Conservation (phyloP, 306 rosid genomes). For the Cicer arietinum region DNA sequence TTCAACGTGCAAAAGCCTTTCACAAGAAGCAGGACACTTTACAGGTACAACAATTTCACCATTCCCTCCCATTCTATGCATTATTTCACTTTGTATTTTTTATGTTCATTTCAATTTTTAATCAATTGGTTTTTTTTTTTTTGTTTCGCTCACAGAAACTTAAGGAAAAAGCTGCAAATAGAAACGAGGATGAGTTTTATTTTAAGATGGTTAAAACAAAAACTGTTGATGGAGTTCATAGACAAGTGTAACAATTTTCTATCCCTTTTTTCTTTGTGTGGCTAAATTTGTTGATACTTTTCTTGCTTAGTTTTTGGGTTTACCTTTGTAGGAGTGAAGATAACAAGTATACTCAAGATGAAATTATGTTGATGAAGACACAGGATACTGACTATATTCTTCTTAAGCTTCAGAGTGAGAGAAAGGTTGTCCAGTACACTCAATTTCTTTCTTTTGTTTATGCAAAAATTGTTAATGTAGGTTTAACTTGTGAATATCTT, state of each 20-base stretch:
- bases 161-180: slow-evolving; percentile 71
- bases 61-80: background rate
- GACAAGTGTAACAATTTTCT: slow-evolving; percentile 49
- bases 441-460: slow-evolving; percentile 19
- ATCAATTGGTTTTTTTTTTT: background rate
- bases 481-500: background rate
- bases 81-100: background rate
- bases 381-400: slow-evolving; percentile 84
- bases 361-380: slow-evolving; percentile 80
- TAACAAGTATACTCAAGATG: slow-evolving; percentile 72
- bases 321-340: slow-evolving; percentile 60
- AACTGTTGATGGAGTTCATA: slow-evolving; percentile 74
- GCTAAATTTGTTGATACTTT: background rate
- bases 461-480: background rate
- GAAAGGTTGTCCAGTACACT: slow-evolving; percentile 52
- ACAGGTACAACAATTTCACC: slow-evolving; percentile 47
- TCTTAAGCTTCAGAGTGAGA: slow-evolving; percentile 80
- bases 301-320: background rate
- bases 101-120: background rate
- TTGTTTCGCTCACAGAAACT: slow-evolving; percentile 58
- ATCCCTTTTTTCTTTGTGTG: slow-evolving; percentile 11
- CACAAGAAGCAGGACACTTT: slow-evolving; percentile 74
- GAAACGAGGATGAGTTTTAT: slow-evolving; percentile 82
- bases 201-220: slow-evolving; percentile 73
- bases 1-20: slow-evolving; percentile 71